Conservation (phyloP, 139 green algal genomes). For the Nannochloris sp. region DNA sequence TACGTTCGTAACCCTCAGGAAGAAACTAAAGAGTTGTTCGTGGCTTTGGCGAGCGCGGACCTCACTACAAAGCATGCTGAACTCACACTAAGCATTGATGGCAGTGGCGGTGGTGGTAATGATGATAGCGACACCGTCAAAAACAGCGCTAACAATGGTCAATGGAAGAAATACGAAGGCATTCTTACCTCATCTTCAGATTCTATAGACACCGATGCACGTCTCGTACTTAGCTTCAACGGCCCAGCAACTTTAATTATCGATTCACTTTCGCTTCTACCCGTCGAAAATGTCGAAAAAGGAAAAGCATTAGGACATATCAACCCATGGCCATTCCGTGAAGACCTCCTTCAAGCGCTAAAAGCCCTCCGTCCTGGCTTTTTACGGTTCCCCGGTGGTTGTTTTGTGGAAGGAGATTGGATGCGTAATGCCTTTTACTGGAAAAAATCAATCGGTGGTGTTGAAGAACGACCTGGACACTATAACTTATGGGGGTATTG, state of each 20-base stretch:
- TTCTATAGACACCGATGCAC: background rate
- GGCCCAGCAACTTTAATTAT: background rate
- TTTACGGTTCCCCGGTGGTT: constrained; percentile 55
- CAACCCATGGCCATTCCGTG: constrained; percentile 22
- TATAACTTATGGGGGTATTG: constrained; percentile 65
- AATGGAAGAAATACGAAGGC: background rate
- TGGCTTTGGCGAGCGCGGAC: background rate
- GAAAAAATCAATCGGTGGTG: constrained; percentile 36
- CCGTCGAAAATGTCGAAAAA: constrained; percentile 13
- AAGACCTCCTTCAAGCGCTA: constrained; percentile 18
- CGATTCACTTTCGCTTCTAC: constrained; percentile 16
- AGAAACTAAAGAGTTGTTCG: background rate
- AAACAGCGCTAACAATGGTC: background rate
- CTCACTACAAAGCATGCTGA: background rate
- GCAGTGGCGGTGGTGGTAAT: background rate
- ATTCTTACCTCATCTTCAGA: background rate
- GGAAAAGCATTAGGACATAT: background rate
- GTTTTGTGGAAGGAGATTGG: constrained; percentile 52
- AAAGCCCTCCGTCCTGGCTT: constrained; percentile 33
- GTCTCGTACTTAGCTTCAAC: background rate
- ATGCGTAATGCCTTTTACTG: constrained; percentile 45
- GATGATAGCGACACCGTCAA: too few relatives aligned
- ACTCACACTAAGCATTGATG: background rate
- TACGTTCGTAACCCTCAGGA: background rate
- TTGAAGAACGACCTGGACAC: constrained; percentile 46